Evolutionary conservation across 225 moss, liverwort and hornwort genomes (phyloP).

Genomic region (Physcomitrellopsis africana): DNA sequence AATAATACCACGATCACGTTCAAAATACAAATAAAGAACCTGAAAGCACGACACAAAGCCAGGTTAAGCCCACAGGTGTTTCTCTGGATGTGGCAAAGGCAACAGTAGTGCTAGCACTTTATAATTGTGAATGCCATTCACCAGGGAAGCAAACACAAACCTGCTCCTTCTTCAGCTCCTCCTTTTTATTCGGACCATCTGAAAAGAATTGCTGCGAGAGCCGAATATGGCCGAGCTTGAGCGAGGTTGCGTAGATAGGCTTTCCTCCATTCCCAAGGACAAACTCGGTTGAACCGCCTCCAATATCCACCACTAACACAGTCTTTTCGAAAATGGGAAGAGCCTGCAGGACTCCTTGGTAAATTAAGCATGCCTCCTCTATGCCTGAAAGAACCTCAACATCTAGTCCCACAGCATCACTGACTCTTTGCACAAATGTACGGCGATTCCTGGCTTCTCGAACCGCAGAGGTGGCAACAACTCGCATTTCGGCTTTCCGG

Average conservation of each 20-base stretch:
- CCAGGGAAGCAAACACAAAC: constrained; percentile 22
- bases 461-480: constrained; percentile 67
- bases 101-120: constrained; percentile 15
- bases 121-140: neutral
- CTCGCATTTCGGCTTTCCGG: constrained; percentile 59
- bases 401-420: constrained; percentile 46
- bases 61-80: too few species aligned
- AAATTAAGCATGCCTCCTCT: constrained; percentile 64
- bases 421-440: constrained; percentile 52
- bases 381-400: constrained; percentile 64
- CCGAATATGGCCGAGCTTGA: constrained; percentile 64
- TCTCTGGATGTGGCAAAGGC: neutral
- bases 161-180: constrained; percentile 69
- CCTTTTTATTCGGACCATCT: constrained; percentile 42
- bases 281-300: constrained; percentile 64
- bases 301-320: constrained; percentile 65
- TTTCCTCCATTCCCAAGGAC: constrained; percentile 62
- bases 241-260: constrained; percentile 59
- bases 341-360: constrained; percentile 66
- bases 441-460: constrained; percentile 58
- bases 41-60: constrained; percentile 4
- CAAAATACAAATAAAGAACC: constrained; percentile 13
- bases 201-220: constrained; percentile 58
- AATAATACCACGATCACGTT: constrained; percentile 15
- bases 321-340: constrained; percentile 60